These are phyloP conservation scores for Xylariomycetidae sp. DNA, from an alignment of 2,329 filamentous ascomycete species.

Conservation along the genomic window DNA sequence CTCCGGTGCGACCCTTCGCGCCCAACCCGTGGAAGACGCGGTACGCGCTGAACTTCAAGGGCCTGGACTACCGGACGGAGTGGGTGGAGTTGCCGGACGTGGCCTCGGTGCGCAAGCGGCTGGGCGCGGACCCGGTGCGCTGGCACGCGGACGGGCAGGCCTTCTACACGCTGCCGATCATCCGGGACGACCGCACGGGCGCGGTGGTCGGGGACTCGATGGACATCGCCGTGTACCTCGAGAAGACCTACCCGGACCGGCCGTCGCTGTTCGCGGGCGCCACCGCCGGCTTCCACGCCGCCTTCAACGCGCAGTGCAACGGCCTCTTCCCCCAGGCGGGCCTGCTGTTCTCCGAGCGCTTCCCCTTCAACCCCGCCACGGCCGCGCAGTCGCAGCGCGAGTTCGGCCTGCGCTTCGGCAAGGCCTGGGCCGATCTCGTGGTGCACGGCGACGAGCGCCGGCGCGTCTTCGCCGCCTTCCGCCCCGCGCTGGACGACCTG, in stretches of 20 bases:
- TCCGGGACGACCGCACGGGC: slow-evolving; percentile 38
- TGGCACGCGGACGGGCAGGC: slow-evolving; percentile 50
- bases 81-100: slow-evolving; percentile 52
- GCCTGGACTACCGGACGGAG: slow-evolving; percentile 25
- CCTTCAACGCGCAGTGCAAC: slow-evolving; percentile 51
- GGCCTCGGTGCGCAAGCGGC: slow-evolving; percentile 35
- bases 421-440: slow-evolving; percentile 36
- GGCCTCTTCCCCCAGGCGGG: slow-evolving; percentile 43
- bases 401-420: slow-evolving; percentile 41
- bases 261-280: slow-evolving; percentile 41
- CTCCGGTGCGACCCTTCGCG: slow-evolving; percentile 23
- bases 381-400: slow-evolving; percentile 38
- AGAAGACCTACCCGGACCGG: slow-evolving; percentile 41
- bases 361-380: slow-evolving; percentile 47
- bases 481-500: slow-evolving; percentile 9
- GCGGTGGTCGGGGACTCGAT: slow-evolving; percentile 54
- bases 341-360: slow-evolving; percentile 30
- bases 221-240: slow-evolving; percentile 57
- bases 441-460: slow-evolving; percentile 15
- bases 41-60: slow-evolving; percentile 37
- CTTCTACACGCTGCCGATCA: slow-evolving; percentile 55
- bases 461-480: slow-evolving; percentile 7
- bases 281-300: slow-evolving; percentile 31
- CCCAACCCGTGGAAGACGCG: slow-evolving; percentile 29
- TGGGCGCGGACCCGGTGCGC: slow-evolving; percentile 44